Base-by-base conservation (phyloP, 768 basidiomycete genomes). In the Lentinula sp. region DNA sequence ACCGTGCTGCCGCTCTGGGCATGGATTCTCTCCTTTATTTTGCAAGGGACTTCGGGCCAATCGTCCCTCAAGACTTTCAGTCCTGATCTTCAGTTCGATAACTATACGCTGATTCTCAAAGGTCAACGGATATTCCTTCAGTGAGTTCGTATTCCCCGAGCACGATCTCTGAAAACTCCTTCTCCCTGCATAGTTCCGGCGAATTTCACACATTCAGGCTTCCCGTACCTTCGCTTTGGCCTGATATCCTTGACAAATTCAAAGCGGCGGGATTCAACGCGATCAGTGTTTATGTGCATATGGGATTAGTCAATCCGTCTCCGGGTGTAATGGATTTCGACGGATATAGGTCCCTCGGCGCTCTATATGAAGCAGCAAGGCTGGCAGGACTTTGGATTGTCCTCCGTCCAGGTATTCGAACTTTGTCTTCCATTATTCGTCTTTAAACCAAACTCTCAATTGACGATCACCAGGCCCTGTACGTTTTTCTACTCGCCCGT, bases 91-190 rank as follows among this genome's bases (percentile, higher is more conserved):
- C 69, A 69, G 46, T 83, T 81, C 64, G 90, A 92, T 70, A 86
- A 85, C 64, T 88, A 88, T 69, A 90, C 86, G 68, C 74, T 93
- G 9, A 78, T 86, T 59, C 66, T 92, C 43, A 80, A 83, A 46
- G 86, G 85, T 3, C 90, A 90, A 66, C 78, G 91, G 15, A 69
- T 90, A 18, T 90, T 92, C 65, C 70, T 92, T 3, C 81, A 90
- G 89, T 89, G 72, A 58, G 85, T 78, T 54, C 53, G 60, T 55
- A 13, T 32, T 2, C 15, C 23, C 16, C 0, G 23, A 7, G 20
- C 15, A 13, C 7, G 32, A 23, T 13, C 33, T 59, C 7, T 37
- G 6, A 35, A 37, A 8, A 36, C 13, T n/a, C 16, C 13, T 18
- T 3, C 13, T 5, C 16, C 13, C 12, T 3, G 16, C 16, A 12